Base-by-base conservation (phyloP, 208 protist species). In the Naegleria lovaniensis region DNA sequence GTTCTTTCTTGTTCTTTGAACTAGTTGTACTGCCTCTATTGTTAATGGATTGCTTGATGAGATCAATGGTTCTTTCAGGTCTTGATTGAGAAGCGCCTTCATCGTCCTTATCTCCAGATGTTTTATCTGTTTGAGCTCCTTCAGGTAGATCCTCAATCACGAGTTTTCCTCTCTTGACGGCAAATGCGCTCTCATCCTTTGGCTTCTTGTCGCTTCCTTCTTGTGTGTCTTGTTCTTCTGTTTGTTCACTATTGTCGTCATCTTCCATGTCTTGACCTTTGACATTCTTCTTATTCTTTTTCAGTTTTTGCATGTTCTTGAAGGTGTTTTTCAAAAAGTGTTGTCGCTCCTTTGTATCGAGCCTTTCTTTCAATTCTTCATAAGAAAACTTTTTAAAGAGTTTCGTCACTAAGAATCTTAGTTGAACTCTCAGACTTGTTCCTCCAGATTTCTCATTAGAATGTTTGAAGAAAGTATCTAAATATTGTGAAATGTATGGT, bases 81-180 rank as follows among this genome's bases (percentile, higher is more conserved):
- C 6, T n/a, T n/a, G n/a, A n/a, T 88, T 39, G 29, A 67, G 25
- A 5, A 13, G 6, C 7, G 5, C 41, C 79, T 43, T 85, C 79
- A 25, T 13, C 1, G 4, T 83, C 75, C 5, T 85, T 85, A 25
- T 43, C 36, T 22, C 2, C 79, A 43, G 38, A 76, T 33, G 16
- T 76, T 13, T 33, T 19, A 5, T 33, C 43, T 48, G 43, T 9
- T 48, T 48, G 43, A 48, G 43, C 43, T 48, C 43, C 43, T 29
- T 85, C 79, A n/a, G 79, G 38, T 22, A 79, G 67, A 36, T 85
- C 36, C 3, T 86, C 29, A 86, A 86, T 86, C 13, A 86, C 83
- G 0, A 86, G 48, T 48, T 86, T 86, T 33, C 83, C 83, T 51
- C 48, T 41, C 9, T 86, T 86, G 13, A 41, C 76, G 9, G 13